These are phyloP conservation scores for Dorcoceras hygrometricum DNA, from an alignment of 257 asterid genomes.

Conservation along the genomic window DNA sequence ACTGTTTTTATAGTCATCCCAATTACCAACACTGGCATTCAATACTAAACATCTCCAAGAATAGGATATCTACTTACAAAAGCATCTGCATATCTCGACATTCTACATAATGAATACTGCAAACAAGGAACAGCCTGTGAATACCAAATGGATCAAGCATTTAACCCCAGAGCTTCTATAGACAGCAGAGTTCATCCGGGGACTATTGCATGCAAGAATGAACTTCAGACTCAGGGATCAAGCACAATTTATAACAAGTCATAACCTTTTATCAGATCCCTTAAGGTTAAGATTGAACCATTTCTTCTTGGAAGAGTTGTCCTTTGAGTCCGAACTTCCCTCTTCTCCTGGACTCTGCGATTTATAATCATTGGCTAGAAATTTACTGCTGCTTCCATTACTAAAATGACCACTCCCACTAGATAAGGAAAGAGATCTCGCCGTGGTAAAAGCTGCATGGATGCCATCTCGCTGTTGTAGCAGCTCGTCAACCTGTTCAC, in stretches of 20 bases:
- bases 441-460: constrained; percentile 79
- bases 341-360: constrained; percentile 81
- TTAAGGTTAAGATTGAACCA: constrained; percentile 87
- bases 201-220: constrained; percentile 25
- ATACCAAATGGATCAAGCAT: constrained; percentile 26
- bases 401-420: constrained; percentile 71
- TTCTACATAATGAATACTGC: constrained; percentile 33
- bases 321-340: constrained; percentile 88
- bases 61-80: constrained; percentile 40
- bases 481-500: constrained; percentile 83
- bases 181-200: constrained; percentile 24
- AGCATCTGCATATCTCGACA: constrained; percentile 33
- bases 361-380: constrained; percentile 53
- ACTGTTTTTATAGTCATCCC: constrained; percentile 28
- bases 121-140: constrained; percentile 16
- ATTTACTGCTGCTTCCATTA: constrained; percentile 81
- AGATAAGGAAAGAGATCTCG: constrained; percentile 45
- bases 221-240: constrained; percentile 27
- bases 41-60: constrained; percentile 32
- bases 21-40: constrained; percentile 21
- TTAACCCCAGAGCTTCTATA: constrained; percentile 25
- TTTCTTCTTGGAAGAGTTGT: constrained; percentile 70
- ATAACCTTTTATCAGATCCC: constrained; percentile 64
- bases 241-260: constrained; percentile 14
- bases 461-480: constrained; percentile 83